A percentile compares a stretch with the other conserved stretches of the same genome.
phyloP scores from a whole-genome alignment of 2,329 filamentous ascomycete species.

The Phoma sp. region DNA sequence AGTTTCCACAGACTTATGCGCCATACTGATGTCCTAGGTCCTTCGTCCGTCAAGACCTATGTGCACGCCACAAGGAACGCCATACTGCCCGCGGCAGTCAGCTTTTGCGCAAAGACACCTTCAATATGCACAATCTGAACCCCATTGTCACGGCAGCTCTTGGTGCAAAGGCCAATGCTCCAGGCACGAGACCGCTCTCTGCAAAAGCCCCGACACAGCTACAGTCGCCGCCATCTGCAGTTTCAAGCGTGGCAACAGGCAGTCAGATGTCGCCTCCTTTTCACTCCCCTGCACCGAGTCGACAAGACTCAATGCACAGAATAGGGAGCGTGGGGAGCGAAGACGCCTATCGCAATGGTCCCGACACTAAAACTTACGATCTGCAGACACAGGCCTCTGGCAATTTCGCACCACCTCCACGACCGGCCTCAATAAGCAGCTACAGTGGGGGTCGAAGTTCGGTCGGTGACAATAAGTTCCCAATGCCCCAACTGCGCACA shows the following conservation, averaged over 20 bases:
- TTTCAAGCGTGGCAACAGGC: conserved; percentile 27
- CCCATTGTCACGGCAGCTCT: conserved; percentile 50
- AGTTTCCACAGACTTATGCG: too few relatives aligned
- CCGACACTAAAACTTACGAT: conserved; percentile 45
- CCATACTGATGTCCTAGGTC: conserved; percentile 54
- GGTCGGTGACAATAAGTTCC: conserved; percentile 42
- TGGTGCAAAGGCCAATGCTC: conserved; percentile 36
- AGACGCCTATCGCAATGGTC: conserved; percentile 41
- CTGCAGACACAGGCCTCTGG: conserved; percentile 41
- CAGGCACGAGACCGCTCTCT: conserved; percentile 23
- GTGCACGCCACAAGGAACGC: conserved; percentile 67
- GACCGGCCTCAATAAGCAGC: conserved; percentile 40
- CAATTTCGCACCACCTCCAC: conserved; percentile 43
- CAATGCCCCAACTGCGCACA: conserved; percentile 43
- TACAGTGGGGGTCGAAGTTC: conserved; percentile 39
- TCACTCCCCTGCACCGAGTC: conserved; percentile 41
- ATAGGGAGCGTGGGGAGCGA: conserved; percentile 44
- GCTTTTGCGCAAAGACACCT: conserved; percentile 74
- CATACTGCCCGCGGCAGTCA: conserved; percentile 71
- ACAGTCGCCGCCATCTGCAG: conserved; percentile 42
- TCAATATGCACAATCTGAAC: conserved; percentile 59
- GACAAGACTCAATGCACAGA: conserved; percentile 42
- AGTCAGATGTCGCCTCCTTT: conserved; percentile 46
- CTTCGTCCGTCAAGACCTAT: conserved; percentile 92
- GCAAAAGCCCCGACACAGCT: conserved; percentile 26